Conservation (phyloP, 352 stramenopile species). For the Phytopythium cucurbitacearum region DNA sequence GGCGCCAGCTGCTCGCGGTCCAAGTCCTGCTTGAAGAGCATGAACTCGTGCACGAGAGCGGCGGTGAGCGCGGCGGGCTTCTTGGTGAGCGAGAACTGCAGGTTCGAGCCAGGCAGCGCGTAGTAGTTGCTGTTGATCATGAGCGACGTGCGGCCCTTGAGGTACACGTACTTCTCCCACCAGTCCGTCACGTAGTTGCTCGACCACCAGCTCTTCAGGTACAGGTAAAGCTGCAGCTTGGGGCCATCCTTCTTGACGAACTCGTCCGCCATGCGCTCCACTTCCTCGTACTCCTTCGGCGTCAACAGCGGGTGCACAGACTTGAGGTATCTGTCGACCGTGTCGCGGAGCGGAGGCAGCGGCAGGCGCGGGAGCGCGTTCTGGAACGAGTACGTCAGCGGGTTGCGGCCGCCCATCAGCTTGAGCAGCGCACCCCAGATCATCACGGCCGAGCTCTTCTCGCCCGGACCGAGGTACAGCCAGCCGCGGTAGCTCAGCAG, state of each 20-base stretch:
- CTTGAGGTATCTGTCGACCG: slow-evolving; percentile 88
- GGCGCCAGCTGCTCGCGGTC: slow-evolving; percentile 80
- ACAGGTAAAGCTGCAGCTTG: slow-evolving; percentile 89
- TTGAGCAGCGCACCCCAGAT: slow-evolving; percentile 79
- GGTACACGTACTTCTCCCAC: slow-evolving; percentile 90
- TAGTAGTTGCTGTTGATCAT: slow-evolving; percentile 94
- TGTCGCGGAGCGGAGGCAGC: slow-evolving; percentile 92
- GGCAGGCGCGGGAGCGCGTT: slow-evolving; percentile 88
- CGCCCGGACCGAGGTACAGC: slow-evolving; percentile 71
- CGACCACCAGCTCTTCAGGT: slow-evolving; percentile 88
- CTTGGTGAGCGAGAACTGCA: slow-evolving; percentile 54
- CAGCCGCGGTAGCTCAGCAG: slow-evolving; percentile 87
- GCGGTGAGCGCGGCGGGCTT: slow-evolving; percentile 67
- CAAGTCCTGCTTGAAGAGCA: slow-evolving; percentile 85
- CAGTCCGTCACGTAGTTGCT: slow-evolving; percentile 90
- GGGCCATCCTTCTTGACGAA: slow-evolving; percentile 86
- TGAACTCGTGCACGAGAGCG: slow-evolving; percentile 66
- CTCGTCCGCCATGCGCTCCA: slow-evolving; percentile 79
- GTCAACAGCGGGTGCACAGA: slow-evolving; percentile 90
- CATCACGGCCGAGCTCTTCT: slow-evolving; percentile 67
- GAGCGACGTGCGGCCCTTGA: slow-evolving; percentile 83
- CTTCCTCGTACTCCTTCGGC: slow-evolving; percentile 83
- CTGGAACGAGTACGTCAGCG: slow-evolving; percentile 91
- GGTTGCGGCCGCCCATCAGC: slow-evolving; percentile 72
- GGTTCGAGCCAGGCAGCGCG: slow-evolving; percentile 59